Percentiles rank a stretch among this genome's conserved stretches.
These are phyloP conservation scores for Candida parachauliodes DNA, from an alignment of 805 yeast genomes.

Conservation along the genomic window DNA sequence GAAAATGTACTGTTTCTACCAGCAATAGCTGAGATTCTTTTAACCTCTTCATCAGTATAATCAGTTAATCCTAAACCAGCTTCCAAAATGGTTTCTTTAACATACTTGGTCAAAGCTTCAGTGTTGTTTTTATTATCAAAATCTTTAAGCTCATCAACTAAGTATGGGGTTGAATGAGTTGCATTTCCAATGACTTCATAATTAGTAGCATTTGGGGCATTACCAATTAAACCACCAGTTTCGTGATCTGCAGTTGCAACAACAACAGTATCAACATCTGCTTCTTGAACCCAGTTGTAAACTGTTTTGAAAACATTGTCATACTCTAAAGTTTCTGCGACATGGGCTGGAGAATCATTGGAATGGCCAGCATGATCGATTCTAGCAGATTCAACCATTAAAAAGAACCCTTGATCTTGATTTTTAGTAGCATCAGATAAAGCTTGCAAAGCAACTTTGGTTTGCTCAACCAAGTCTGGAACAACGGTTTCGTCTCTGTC, in stretches of 20 bases:
- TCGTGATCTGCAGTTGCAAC: slow-evolving; percentile 90
- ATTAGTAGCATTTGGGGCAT: slow-evolving; percentile 62
- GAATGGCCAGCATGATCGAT: slow-evolving; percentile 94
- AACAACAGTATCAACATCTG: slow-evolving; percentile 73
- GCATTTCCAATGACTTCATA: slow-evolving; percentile 55
- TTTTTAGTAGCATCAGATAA: slow-evolving; percentile 63
- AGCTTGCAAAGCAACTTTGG: slow-evolving; percentile 66
- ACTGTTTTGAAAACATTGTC: slow-evolving; percentile 78
- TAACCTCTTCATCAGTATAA: slow-evolving; percentile 47
- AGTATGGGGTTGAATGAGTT: slow-evolving; percentile 72
- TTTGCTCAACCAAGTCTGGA: slow-evolving; percentile 80
- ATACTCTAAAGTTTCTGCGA: slow-evolving; percentile 81
- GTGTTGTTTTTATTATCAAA: slow-evolving; percentile 17
- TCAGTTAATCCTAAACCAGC: slow-evolving; percentile 59
- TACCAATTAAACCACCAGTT: slow-evolving; percentile 85
- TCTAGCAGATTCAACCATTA: slow-evolving; percentile 85
- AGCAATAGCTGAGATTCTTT: slow-evolving; percentile 8
- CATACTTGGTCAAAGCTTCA: slow-evolving; percentile 33
- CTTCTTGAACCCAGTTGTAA: slow-evolving; percentile 57
- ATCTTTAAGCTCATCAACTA: slow-evolving; percentile 44
- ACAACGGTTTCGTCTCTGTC: slow-evolving; percentile 60
- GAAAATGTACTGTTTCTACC: slow-evolving; percentile 1
- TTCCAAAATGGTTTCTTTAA: slow-evolving; percentile 49
- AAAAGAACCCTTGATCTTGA: slow-evolving; percentile 78
- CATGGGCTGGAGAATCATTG: slow-evolving; percentile 93